Base-by-base conservation (phyloP, 345 rosid species). In the Populus pruinosa region DNA sequence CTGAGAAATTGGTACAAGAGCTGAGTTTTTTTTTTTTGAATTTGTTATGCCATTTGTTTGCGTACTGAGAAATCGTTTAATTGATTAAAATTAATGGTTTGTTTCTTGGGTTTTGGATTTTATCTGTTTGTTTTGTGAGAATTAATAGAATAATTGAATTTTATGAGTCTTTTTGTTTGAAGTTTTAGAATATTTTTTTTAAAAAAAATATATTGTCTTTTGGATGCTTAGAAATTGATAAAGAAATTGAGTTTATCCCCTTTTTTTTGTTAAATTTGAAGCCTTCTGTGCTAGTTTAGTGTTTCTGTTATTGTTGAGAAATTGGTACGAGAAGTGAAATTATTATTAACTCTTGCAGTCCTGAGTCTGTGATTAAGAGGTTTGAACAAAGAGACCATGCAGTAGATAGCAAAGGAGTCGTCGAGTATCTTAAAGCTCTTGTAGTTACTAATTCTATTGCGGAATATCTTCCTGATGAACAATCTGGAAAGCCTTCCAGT, bases 391-490 rank as follows among this genome's bases (percentile, higher is more conserved):
- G 97, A 83, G 90, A 92, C 63, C 93, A 88, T 79, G 86, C 91
- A 0, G 93, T 88, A 29, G 98, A 93, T 64, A 93, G 98, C 75
- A 85, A 85, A 85, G 98, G 97, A 64, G 98, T 96, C 67, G 95
- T 85, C 1, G 99, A 96, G 71, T 96, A 96, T 84, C 89, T 96
- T 62, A 84, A 93, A 71, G 99, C 99, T 43, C 94, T 96, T 76
- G 96, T 93, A 20, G 79, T 83, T 44, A 93, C 98, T 16, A 87
- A 93, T 89, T 86, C 95, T 63, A 89, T 96, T 83, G 77, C 90
- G 11, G 99, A 93, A 21, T 96, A 91, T 89, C 97, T 96, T 85
- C 97, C 98, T 6, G 98, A 96, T 72, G 96, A 90, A 73, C 91
- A 89, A 67, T 77, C 90, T 23, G 97, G 95, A 76, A 93, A 88